Conservation (phyloP, 306 rosid genomes). For the Glycine soja region DNA sequence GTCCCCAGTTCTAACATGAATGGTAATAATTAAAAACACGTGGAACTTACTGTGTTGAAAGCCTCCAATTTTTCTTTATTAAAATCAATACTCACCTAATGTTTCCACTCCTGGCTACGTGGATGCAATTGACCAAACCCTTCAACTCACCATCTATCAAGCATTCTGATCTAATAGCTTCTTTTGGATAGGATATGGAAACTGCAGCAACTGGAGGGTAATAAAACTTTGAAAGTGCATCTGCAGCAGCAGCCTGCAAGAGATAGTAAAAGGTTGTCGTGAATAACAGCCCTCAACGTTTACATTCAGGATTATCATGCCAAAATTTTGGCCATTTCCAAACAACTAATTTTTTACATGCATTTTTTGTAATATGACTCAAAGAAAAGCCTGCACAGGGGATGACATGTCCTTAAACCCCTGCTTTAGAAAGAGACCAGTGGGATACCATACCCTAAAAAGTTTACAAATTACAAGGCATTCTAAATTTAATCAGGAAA, state of each 20-base stretch:
- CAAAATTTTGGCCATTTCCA: conserved; percentile 12
- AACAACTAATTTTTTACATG: conserved; percentile 35
- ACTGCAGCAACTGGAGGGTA: conserved; percentile 98
- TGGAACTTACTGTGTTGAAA: conserved; percentile 22
- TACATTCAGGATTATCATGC: conserved; percentile 21
- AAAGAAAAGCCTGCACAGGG: conserved; percentile 12
- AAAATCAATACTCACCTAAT: conserved; percentile 64
- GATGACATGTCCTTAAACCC: too few species aligned
- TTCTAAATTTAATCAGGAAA: conserved; percentile 33
- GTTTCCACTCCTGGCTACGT: conserved; percentile 97
- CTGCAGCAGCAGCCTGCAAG: conserved; percentile 82
- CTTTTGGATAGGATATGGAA: conserved; percentile 94
- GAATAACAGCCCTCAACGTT: conserved; percentile 23
- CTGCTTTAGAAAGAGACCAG: too few species aligned
- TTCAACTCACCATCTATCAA: conserved; percentile 82
- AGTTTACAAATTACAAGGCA: background rate
- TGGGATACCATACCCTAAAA: background rate
- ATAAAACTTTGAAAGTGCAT: conserved; percentile 83
- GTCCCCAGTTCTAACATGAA: conserved; percentile 25
- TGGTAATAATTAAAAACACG: conserved; percentile 18
- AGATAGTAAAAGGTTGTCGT: conserved; percentile 42
- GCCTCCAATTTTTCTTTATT: conserved; percentile 24
- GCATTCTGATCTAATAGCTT: conserved; percentile 86
- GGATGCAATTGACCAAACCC: conserved; percentile 99
- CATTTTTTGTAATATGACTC: conserved; percentile 32